Conservation (phyloP, 805 yeast species). For the Spathaspora hagerdaliae region DNA sequence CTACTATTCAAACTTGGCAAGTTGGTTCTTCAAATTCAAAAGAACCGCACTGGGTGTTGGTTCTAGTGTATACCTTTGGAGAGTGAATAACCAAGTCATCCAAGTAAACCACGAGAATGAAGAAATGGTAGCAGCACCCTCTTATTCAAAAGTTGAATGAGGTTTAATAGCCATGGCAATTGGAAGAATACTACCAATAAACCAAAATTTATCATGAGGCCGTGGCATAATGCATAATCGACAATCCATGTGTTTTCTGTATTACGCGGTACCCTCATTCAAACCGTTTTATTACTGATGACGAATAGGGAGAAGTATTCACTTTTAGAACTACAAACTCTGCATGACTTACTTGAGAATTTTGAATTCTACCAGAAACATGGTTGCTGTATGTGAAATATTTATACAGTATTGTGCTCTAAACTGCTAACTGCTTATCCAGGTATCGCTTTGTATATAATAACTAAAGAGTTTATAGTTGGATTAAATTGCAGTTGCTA, state of each 20-base stretch:
- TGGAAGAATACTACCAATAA: slow-evolving; percentile 49
- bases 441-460: slow-evolving; percentile 61
- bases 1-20: slow-evolving; percentile 70
- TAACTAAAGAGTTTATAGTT: slow-evolving; percentile 57
- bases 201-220: slow-evolving; percentile 25
- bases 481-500: slow-evolving; percentile 89
- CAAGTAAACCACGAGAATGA: slow-evolving; percentile 41
- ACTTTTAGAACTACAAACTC: slow-evolving; percentile 29
- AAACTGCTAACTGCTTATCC: slow-evolving; percentile 15
- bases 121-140: slow-evolving; percentile 52
- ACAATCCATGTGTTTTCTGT: slow-evolving; percentile 47
- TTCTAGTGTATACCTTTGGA: slow-evolving; percentile 60
- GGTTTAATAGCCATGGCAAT: slow-evolving; percentile 55
- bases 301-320: slow-evolving; percentile 56
- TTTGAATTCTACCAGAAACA: slow-evolving; percentile 30
- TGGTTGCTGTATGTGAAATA: slow-evolving; percentile 31
- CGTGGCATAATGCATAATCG: slow-evolving; percentile 10
- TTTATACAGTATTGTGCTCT: neutral
- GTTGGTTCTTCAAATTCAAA: slow-evolving; percentile 60
- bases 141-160: slow-evolving; percentile 47
- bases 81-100: slow-evolving; percentile 29
- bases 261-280: slow-evolving; percentile 54
- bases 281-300: slow-evolving; percentile 52
- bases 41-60: slow-evolving; percentile 64
- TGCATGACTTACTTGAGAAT: slow-evolving; percentile 4